Percentiles rank a stretch among this genome's conserved stretches.
Conservation (phyloP, 148 eudicot genomes). For the Amaranthus cruentus region DNA sequence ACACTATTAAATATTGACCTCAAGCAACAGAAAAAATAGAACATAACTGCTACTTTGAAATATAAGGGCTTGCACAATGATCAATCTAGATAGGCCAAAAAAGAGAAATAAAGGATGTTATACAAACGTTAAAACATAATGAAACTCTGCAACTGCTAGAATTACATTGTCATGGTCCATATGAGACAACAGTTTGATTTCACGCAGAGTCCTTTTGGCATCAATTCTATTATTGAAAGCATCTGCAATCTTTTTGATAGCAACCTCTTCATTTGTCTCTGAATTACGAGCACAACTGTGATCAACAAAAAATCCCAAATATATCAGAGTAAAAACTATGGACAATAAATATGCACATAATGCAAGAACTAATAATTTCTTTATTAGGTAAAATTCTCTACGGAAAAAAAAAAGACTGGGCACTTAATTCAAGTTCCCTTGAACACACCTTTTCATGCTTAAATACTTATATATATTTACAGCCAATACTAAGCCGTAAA, state of each 20-base stretch:
- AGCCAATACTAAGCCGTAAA: not conserved
- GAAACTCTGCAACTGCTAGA: constrained; percentile 3
- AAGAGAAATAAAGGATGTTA: not conserved
- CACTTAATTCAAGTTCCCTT: not conserved
- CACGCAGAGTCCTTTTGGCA: constrained; percentile 86
- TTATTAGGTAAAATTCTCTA: not conserved
- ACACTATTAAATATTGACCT: not conserved
- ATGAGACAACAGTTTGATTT: constrained; percentile 85
- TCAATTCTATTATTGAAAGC: constrained; percentile 88
- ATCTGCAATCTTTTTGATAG: constrained; percentile 83
- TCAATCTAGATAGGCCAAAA: not conserved
- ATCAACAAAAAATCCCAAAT: constrained; percentile 14
- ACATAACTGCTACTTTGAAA: not conserved
- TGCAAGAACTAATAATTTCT: not conserved
- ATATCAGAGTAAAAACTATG: not conserved
- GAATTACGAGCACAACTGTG: constrained; percentile 77
- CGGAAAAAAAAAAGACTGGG: not conserved
- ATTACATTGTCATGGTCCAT: constrained; percentile 95
- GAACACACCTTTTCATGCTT: not conserved
- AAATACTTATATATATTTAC: not conserved
- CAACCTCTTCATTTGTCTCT: constrained; percentile 84
- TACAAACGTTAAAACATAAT: constrained; percentile 3
- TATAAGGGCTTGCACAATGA: not conserved
- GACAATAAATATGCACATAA: not conserved
- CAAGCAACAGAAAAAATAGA: not conserved